Percentiles rank a stretch among this genome's conserved stretches.
Evolutionary conservation across 768 basidiomycete species (phyloP).

Genomic region (Rhodotorula graminis): DNA sequence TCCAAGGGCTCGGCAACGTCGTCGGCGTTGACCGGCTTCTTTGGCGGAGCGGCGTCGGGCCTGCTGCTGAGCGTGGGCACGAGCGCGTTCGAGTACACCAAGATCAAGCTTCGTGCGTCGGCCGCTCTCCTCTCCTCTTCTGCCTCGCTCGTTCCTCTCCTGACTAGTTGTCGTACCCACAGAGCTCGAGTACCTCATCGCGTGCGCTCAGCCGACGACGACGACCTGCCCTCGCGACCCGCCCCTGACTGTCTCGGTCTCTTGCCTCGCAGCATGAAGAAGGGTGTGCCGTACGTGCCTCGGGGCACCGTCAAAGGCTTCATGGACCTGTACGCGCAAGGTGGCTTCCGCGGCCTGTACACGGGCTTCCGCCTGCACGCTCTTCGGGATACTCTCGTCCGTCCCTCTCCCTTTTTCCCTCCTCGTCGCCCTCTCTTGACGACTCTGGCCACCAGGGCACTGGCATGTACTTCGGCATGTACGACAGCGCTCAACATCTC

Average conservation of each 20-base stretch:
- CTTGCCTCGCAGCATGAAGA: constrained; percentile 25
- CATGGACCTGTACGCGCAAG: constrained; percentile 32
- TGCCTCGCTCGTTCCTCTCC: not conserved
- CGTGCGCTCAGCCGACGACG: constrained; percentile 6
- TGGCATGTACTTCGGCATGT: constrained; percentile 43
- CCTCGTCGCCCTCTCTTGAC: not conserved
- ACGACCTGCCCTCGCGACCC: not conserved
- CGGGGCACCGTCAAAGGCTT: constrained; percentile 39
- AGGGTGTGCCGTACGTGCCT: constrained; percentile 39
- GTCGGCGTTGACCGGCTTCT: constrained; percentile 27
- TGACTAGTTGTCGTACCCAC: not conserved
- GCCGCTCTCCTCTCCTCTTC: not conserved
- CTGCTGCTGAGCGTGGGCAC: constrained; percentile 33
- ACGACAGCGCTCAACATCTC: constrained; percentile 40
- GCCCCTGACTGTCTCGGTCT: not conserved
- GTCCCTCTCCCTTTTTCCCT: not conserved
- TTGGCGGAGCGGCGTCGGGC: constrained; percentile 40
- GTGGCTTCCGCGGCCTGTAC: constrained; percentile 40
- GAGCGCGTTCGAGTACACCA: constrained; percentile 35
- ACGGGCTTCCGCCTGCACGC: constrained; percentile 40
- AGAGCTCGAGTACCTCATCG: constrained; percentile 42
- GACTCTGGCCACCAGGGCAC: constrained; percentile 30
- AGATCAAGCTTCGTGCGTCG: constrained; percentile 29
- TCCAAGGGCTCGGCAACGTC: constrained; percentile 43
- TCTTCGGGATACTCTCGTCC: constrained; percentile 37